Percentiles rank a stretch among this genome's conserved stretches.
Conservation (phyloP, 345 rosid genomes). For the Pistacia vera region DNA sequence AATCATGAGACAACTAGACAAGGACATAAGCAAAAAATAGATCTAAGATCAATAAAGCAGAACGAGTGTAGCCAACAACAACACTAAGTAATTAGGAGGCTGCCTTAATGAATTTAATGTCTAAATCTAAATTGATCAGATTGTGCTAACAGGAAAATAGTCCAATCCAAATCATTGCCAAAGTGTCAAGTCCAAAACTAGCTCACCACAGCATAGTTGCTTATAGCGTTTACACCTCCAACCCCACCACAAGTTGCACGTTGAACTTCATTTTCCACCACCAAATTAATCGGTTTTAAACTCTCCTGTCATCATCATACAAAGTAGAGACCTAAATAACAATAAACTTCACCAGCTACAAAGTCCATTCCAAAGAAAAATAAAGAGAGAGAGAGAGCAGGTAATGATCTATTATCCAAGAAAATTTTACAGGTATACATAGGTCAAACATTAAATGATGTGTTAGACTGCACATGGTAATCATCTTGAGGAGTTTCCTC, state of each 20-base stretch:
- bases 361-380: too few species aligned
- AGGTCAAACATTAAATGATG: neutral
- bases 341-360: neutral
- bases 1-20: neutral
- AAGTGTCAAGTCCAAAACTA: neutral
- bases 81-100: neutral
- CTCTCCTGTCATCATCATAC: constrained; percentile 28
- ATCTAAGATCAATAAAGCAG: neutral
- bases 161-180: neutral
- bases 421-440: neutral
- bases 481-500: neutral
- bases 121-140: too few species aligned
- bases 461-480: neutral
- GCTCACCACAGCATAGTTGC: constrained; percentile 35
- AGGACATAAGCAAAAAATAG: neutral
- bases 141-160: too few species aligned
- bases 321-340: neutral
- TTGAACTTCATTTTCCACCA: constrained; percentile 27
- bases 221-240: constrained; percentile 33
- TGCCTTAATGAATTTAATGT: neutral
- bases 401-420: neutral
- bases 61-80: neutral
- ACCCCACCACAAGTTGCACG: constrained; percentile 38
- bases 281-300: constrained; percentile 27
- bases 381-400: neutral